Base-by-base conservation (phyloP, 2,329 filamentous ascomycete species). In the Colletotrichum theobromicola region DNA sequence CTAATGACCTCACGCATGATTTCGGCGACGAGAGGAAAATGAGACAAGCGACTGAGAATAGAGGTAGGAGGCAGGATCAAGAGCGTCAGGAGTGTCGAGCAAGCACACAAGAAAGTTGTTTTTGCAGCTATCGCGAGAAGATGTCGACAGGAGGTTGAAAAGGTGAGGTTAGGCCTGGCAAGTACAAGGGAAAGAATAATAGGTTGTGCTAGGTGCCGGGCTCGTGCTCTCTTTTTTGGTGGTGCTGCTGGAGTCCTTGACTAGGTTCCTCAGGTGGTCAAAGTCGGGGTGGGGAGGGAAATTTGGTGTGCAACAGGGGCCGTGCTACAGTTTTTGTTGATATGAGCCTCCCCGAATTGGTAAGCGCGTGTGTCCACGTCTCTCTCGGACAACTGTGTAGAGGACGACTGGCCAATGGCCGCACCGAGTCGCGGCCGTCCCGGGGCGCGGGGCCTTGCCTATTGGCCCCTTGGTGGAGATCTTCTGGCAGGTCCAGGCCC, bases 1-100 rank as follows among this genome's bases (percentile, higher is more conserved):
- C 94, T 96, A 88, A 98, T 98, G 87, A 98, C 95, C 93, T 98
- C 96, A 94, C 96, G 96, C 96, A 98, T 98, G 86, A 87, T 96
- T 90, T 83, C 83, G 82, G 81, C 78, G 78, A 76, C 61, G 68
- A 18, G 63, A 60, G 12, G 35, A 42, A 70, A 76, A 64, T 72
- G n/a, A 66, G 72, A 71, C 77, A 77, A 77, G 78, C 75, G 77
- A 80, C 73, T 77, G 76, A 50, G 71, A 70, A 26, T 55, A 63
- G 76, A 69, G 67, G 62, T 69, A 72, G 64, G 65, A 37, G 53
- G 58, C 60, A 74, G 63, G 57, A 50, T 58, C 70, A 37, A 53
- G 62, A 55, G 65, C 26, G 26, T 32, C 18, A 12, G 16, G 53
- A 57, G 58, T 21, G 68, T 70, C 50, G 63, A 37, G 35, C 42